These are phyloP conservation scores for Exophiala lecanii-corni DNA, from an alignment of 2,329 filamentous ascomycete species.

Conservation along the genomic window DNA sequence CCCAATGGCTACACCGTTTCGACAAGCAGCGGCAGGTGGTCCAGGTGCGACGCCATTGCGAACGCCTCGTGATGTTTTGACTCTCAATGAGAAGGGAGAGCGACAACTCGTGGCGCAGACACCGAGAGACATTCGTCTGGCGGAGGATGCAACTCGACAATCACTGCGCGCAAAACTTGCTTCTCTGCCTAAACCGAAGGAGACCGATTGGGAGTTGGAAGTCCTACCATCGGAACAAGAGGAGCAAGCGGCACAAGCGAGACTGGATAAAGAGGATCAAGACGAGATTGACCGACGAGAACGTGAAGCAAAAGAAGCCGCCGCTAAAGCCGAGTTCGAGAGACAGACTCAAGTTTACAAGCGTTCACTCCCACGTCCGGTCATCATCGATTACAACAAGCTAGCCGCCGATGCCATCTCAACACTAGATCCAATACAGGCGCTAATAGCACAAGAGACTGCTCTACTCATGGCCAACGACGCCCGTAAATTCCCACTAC, in stretches of 20 bases:
- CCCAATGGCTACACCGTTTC: conserved; percentile 84
- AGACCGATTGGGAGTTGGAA: conserved; percentile 90
- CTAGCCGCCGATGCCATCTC: conserved; percentile 61
- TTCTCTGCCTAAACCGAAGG: conserved; percentile 84
- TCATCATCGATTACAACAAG: conserved; percentile 63
- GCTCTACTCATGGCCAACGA: conserved; percentile 79
- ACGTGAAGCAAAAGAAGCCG: conserved; percentile 57
- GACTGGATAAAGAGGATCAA: conserved; percentile 49
- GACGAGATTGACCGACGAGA: conserved; percentile 73
- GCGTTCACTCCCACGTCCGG: conserved; percentile 71
- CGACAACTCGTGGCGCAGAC: conserved; percentile 69
- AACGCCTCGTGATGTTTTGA: conserved; percentile 82
- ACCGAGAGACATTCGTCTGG: conserved; percentile 68
- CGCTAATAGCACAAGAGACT: conserved; percentile 70
- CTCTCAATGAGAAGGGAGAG: conserved; percentile 68
- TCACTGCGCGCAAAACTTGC: conserved; percentile 63
- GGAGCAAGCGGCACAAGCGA: conserved; percentile 52
- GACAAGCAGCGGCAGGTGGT: conserved; percentile 55
- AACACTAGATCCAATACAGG: conserved; percentile 60
- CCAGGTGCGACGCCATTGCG: conserved; percentile 78
- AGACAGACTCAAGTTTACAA: conserved; percentile 91
- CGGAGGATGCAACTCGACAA: conserved; percentile 63
- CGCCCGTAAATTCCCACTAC: conserved; percentile 67
- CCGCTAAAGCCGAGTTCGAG: conserved; percentile 66
- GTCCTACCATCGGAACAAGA: conserved; percentile 70